Evolutionary conservation across 148 eudicot genomes (phyloP), one percentile per base, ranked within the genome.

Genomic region (Salicornia ramosissima): DNA sequence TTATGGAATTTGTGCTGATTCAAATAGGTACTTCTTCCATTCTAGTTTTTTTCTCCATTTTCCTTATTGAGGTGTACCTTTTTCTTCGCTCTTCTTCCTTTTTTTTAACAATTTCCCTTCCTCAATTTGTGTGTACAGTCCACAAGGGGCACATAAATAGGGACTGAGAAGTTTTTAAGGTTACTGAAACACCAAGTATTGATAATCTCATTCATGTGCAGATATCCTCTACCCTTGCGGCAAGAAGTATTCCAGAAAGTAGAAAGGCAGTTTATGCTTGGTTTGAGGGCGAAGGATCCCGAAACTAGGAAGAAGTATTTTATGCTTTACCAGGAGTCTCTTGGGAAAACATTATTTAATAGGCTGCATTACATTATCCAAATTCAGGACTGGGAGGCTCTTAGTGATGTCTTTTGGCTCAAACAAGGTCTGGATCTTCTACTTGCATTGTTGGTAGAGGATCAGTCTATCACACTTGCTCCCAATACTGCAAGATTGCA

Each of bases 351-450:
- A 33, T 75, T 95, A 77, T 95, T 91, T 73, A 77, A 83, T 34
- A 82, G 99, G 71, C 79, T 95, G 79, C 97, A 91, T 36, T 91
- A 89, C 82, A 91, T 95, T 31, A 91, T 95, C 72, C 96, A 88
- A 72, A 34, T 85, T 71, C 99, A 95, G 83, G 97, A 95, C 72
- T 95, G 99, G 99, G 97, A 95, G 80, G 96, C 97, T 74, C 73
- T 91, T 66, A 87, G 99, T 78, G 96, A 95, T 70, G 96, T 91
- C 56, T 95, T 95, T 77, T 95, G 99, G 99, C 93, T 95, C 52
- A 95, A 95, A 83, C 99, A 91, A 83, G 99, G 99, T 64, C 90
- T 95, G 59, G 99, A 95, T 83, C 99, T 95, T 83, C 92, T 95
- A 81, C 87, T 95, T 70, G 97, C 99, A 42, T 85, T 95, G 49